Percentiles rank a stretch among this genome's conserved stretches.
phyloP scores from a whole-genome alignment of 2,329 filamentous ascomycete genomes.

The Ophiosphaerella korrae region DNA sequence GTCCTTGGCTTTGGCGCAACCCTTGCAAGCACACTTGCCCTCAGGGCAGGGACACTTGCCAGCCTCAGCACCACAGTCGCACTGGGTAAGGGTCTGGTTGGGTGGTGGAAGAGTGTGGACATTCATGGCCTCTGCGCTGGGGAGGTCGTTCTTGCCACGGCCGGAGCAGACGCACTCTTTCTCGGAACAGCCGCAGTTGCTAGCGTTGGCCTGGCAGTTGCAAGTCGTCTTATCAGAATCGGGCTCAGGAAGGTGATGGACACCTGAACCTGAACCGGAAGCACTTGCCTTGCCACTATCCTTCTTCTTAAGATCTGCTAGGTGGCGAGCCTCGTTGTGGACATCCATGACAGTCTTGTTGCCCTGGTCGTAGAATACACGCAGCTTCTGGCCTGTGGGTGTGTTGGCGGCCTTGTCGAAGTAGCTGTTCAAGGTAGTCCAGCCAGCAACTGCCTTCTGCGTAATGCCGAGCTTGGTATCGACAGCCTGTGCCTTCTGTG shows the following conservation, averaged over 20 bases:
- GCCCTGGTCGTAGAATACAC: constrained; percentile 83
- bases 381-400: constrained; percentile 85
- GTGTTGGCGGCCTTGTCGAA: constrained; percentile 92
- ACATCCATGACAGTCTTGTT: constrained; percentile 93
- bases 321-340: constrained; percentile 83
- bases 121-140: constrained; percentile 44
- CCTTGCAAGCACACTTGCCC: constrained; percentile 54
- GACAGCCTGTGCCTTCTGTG: constrained; percentile 80
- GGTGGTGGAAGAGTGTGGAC: constrained; percentile 43
- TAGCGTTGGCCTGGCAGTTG: constrained; percentile 4
- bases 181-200: constrained; percentile 3
- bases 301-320: constrained; percentile 81
- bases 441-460: constrained; percentile 70
- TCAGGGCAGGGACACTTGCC: constrained; percentile 53
- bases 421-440: constrained; percentile 78
- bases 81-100: constrained; percentile 51
- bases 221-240: constrained; percentile 6
- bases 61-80: constrained; percentile 54
- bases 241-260: constrained; percentile 4
- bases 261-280: neutral
- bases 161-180: constrained; percentile 6
- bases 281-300: constrained; percentile 6
- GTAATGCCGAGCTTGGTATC: constrained; percentile 85
- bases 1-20: constrained; percentile 49
- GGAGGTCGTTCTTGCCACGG: constrained; percentile 17